Evolutionary conservation across 257 asterid species (phyloP), one percentile per base, ranked within the genome.

Genomic region (Eustoma russellianum): DNA sequence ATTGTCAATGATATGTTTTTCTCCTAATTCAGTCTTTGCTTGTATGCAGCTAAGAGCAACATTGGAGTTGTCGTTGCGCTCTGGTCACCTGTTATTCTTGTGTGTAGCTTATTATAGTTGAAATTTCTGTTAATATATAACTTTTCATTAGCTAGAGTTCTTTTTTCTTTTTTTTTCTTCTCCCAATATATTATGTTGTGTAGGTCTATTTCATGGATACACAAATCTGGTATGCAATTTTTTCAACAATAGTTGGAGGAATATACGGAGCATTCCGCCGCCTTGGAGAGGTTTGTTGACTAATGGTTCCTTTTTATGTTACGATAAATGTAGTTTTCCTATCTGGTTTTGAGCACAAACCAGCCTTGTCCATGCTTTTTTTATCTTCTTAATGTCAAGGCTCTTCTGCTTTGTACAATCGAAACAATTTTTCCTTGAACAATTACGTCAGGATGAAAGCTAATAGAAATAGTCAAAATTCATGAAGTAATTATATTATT

Each of bases 241-340:
- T 91, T 84, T 87, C 98, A 72, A 91, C 98, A 53, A 80, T 86
- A 77, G 82, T 83, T 78, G 98, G 98, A 28, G 98, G 98, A 30
- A 82, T 91, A 74, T 91, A 86, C 77, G 98, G 98, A 40, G 98
- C 98, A 50, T 90, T 90, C 72, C 96, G 98, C 47, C 96, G 98
- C 53, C 92, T 90, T 55, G 98, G 98, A 70, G 98, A 91, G 98
- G 98, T 90, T 55, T 61, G 78, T 61, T 38, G 45, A 60, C 59
- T 40, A 19, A 35, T 13, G 16, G 2, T 14, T 43, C 12, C 0
- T 56, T 13, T 46, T 19, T 51, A 17, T 59, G 17, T 44, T 18
- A 6, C 43, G 59, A n/a, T 5, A 14, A 41, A 8, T 11, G 12
- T 3, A 38, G 45, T 57, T 66, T 38, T 53, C 7, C 40, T 33